Base-by-base conservation (phyloP, 202 grass and related monocot genomes). In the Schoenoplectus triqueter region DNA sequence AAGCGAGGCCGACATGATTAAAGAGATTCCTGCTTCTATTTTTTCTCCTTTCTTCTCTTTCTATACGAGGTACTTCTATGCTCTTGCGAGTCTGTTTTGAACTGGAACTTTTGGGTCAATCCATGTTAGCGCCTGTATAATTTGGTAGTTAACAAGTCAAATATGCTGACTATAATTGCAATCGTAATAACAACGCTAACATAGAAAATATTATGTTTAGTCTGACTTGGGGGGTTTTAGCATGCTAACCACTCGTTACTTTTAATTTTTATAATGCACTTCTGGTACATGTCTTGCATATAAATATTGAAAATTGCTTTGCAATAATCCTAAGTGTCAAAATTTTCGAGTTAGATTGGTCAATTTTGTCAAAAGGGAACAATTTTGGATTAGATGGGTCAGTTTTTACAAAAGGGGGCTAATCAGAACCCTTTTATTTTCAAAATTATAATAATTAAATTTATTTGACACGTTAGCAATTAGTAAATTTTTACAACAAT, bases 1-100 rank as follows among this genome's bases (percentile, higher is more conserved):
- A 64, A 83, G 46, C 20, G 80, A 83, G 19, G 62, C 17, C 62
- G 81, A 83, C 75, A 79, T 79, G 39, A 44, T 18, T 42, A n/a
- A 42, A 44, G 11, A 42, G 31, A 68, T 31, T 41, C 3, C 54
- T 10, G 3, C 5, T 45, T 62, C 3, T 7, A 11, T 18, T 80
- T 52, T 9, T 10, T 64, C 62, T 66, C 19, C 42, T 68, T 44
- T 82, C 45, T 50, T 8, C 20, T 8, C 49, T 75, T 48, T 57
- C 50, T 77, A 57, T 59, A 18, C 52, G 48, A 49, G 69, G 69
- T 55, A 14, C 22, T 75, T 5, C 3, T 5, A 31, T 31, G 6
- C 71, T 54, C 31, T 15, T 55, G 72, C 4, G 49, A 75, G 72
- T 74, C 1, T 22, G 48, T 40, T 77, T 77, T 20, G 73, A 19